Base-by-base conservation (phyloP, 345 rosid species). In the Theobroma cacao region DNA sequence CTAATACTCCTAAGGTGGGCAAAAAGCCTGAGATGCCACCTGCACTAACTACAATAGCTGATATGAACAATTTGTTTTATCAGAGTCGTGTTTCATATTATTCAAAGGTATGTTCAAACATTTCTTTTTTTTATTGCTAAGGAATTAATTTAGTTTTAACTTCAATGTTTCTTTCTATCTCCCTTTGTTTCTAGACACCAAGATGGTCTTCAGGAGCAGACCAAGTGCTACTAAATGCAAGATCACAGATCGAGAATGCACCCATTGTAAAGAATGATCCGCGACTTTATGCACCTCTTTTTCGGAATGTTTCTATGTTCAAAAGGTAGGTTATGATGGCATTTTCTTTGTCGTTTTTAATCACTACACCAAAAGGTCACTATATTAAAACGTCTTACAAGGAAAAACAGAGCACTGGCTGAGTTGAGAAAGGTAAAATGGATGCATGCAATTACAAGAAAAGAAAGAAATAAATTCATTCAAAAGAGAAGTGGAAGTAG, bases 281-380 rank as follows among this genome's bases (percentile, higher is more conserved):
- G 13, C 69, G 45, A 66, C 92, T 95, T 52, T 89, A 90, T 56
- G 86, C 89, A 76, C 90, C 96, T 87, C 82, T 93, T 73, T 95
- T 84, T 84, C 85, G 88, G 76, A 95, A 92, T 63, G 72, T 90
- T 61, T 93, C 98, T 73, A 88, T 80, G 88, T 95, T 95, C 89
- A 90, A 85, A 85, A 91, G 89, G 99, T 90, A 68, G 75, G 34
- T 55, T 69, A 10, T 22, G 53, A 31, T 71, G 14, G 34, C 59
- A 61, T 77, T 79, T 31, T 38, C 18, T 4, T 30, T 31, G 41
- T 22, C 63, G 18, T 31, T 31, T 64, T 53, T 3, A 34, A 75
- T 17, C 77, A 36, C 36, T 28, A n/a, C n/a, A n/a, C n/a, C n/a
- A n/a, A n/a, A n/a, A n/a, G n/a, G n/a, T 17, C 77, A 36, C 36